Base-by-base conservation (phyloP, 208 protist genomes). In the Crithidia thermophila region DNA sequence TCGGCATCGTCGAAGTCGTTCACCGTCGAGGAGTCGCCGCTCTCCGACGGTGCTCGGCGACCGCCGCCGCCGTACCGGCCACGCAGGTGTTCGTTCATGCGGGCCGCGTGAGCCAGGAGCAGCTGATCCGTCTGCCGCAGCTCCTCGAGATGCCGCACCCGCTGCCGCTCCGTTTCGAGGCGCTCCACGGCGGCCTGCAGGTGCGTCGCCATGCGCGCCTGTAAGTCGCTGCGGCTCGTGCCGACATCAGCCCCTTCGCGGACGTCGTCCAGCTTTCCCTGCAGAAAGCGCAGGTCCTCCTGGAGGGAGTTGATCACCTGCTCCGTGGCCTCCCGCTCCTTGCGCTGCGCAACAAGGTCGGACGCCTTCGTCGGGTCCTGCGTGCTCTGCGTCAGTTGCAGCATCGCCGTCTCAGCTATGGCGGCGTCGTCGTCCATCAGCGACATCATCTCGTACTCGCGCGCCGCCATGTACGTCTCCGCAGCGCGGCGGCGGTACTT, bases 91-190 rank as follows among this genome's bases (percentile, higher is more conserved):
- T 39, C 46, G 34, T 57, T 52, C 10, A 31, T 5, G 21, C 36
- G 45, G 5, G 61, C 27, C 6, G 56, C 61, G 52, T 47, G 39
- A 27, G 64, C 58, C 27, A 76, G 40, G 58, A 68, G 37, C 42
- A 63, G 60, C 63, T 79, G 69, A 53, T 85, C 72, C 51, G 76
- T 75, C 31, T 75, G 56, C 9, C 75, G 50, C 33, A 83, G 45
- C 77, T 88, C 84, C 72, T 93, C 84, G 16, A 93, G 76, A 18
- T 82, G 61, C 18, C 47, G 60, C 47, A 93, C 82, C 33, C 72
- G 84, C 36, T 65, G 16, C 56, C 77, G 68, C 70, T 89, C 75
- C 28, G 75, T 33, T 36, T 79, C 37, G 23, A 93, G 61, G 1
- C 75, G 61, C 34, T 87, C 73, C 57, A 87, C 18, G 8, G 80